A percentile compares a stretch with the other conserved stretches of the same genome.
These are phyloP conservation scores for Fusarium oligoseptatum DNA, from an alignment of 2,329 filamentous ascomycete species.

Conservation along the genomic window DNA sequence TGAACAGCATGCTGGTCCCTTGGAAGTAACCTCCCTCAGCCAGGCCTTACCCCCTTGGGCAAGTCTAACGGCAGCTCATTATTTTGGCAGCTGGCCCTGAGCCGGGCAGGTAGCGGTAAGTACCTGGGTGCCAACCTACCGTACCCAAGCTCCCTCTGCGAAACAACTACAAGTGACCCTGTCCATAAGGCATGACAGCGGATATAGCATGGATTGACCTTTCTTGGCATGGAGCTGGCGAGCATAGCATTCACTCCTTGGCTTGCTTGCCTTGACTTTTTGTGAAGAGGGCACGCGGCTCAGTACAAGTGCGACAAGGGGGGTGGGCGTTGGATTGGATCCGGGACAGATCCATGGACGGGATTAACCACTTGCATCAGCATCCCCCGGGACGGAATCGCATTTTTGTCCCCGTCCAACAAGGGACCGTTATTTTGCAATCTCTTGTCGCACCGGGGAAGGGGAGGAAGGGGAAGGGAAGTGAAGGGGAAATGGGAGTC, in stretches of 20 bases:
- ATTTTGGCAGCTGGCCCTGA: slow-evolving; percentile 32
- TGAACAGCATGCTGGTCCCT: slow-evolving; percentile 12
- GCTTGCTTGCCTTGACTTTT: not conserved
- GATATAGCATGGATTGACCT: slow-evolving; percentile 34
- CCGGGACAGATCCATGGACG: slow-evolving; percentile 20
- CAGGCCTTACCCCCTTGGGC: slow-evolving; percentile 28
- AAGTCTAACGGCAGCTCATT: slow-evolving; percentile 19
- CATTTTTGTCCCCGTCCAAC: slow-evolving; percentile 9
- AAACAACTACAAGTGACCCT: slow-evolving; percentile 22
- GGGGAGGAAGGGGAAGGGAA: not conserved
- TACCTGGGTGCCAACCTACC: not conserved
- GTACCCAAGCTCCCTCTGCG: slow-evolving; percentile 14
- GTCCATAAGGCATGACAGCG: slow-evolving; percentile 32
- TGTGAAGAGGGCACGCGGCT: slow-evolving; percentile 16
- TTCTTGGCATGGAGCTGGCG: slow-evolving; percentile 29
- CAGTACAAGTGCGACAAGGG: slow-evolving; percentile 9
- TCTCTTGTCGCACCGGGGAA: slow-evolving; percentile 6
- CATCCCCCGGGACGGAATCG: slow-evolving; percentile 2
- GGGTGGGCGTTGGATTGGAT: not conserved
- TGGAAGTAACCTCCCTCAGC: slow-evolving; percentile 21
- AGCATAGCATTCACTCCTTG: slow-evolving; percentile 1
- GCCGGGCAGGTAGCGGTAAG: not conserved
- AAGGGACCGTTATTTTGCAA: not conserved
- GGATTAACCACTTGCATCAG: slow-evolving; percentile 25
- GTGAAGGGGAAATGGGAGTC: not conserved